Base-by-base conservation (phyloP, 2,329 filamentous ascomycete genomes). In the Periglandula ipomoeae region DNA sequence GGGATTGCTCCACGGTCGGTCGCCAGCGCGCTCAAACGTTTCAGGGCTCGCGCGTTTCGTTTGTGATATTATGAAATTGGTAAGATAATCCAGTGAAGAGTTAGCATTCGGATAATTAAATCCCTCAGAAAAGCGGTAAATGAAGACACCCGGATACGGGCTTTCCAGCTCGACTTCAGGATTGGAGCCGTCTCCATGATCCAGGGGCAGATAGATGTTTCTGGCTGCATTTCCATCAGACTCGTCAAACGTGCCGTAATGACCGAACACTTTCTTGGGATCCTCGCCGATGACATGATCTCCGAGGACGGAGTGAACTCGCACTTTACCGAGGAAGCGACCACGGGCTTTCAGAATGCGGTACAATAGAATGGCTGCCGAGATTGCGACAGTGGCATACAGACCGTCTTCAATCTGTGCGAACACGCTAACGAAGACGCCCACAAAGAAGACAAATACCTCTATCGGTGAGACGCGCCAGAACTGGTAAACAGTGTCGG, bases 71-170 rank as follows among this genome's bases (percentile, higher is more conserved):
- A 95, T 80, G 56, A 82, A 79, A 2, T 75, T 68, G 2, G 81
- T 79, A 45, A 95, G 74, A 59, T 88, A 80, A 60, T 96, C 89
- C 49, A 95, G 79, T 55, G 94, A 89, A 63, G 88, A 84, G 59
- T 88, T 88, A 19, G 89, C 89, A 58, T 95, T 98, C 52, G 91
- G 89, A 60, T 97, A 98, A 68, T 93, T 95, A 75, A 95, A 95
- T 39, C 90, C 88, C 69, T 97, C 91, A 0, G 86, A 82, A 66
- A 95, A 96, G 40, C 91, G 83, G 71, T 95, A 97, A 61, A 97
- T 95, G 68, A 97, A 95, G 56, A 98, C 78, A 46, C 93, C 93
- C 0, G 91, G 91, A 59, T 93, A 88, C 1, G 93, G 90, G 48
- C 81, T 81, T 53, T 87, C 75, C n/a, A 95, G 73, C 10, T 85